Conservation (phyloP, 2,329 filamentous ascomycete genomes). For the Elsinoe perseae region DNA sequence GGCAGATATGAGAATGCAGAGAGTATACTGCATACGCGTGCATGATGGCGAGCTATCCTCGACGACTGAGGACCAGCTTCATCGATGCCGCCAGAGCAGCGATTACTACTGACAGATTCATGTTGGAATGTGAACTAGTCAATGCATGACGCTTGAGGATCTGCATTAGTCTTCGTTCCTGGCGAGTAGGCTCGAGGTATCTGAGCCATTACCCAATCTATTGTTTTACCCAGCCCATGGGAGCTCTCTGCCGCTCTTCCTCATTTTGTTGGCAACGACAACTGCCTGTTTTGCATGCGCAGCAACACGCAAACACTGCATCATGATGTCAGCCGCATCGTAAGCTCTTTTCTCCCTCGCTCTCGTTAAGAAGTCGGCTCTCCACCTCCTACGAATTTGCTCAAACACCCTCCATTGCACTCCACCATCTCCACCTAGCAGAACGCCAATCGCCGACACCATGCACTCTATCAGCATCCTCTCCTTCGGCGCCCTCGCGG, state of each 20-base stretch:
- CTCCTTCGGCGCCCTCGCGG: slow-evolving; percentile 11
- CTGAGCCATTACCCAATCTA: not conserved
- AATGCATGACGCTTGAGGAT: not conserved
- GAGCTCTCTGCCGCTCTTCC: not conserved
- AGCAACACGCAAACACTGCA: slow-evolving; percentile 1
- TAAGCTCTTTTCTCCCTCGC: not conserved
- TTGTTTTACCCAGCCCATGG: not conserved
- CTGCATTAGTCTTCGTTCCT: slow-evolving; percentile 7
- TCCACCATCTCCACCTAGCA: slow-evolving; percentile 5
- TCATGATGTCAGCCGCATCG: not conserved
- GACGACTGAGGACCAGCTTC: not conserved
- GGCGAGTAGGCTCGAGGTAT: not conserved
- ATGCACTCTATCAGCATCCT: slow-evolving; percentile 10
- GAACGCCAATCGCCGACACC: not conserved
- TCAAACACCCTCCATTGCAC: not conserved
- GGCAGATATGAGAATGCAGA: no score
- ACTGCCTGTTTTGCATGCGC: not conserved
- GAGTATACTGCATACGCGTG: no score
- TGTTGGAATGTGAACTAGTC: not conserved
- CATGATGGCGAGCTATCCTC: no score
- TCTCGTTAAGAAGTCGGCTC: not conserved
- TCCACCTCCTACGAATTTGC: not conserved
- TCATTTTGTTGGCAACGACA: not conserved
- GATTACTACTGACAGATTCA: not conserved
- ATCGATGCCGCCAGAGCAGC: not conserved